Evolutionary conservation across 116 monocot genomes (phyloP).

Genomic region (Iris pallida): DNA sequence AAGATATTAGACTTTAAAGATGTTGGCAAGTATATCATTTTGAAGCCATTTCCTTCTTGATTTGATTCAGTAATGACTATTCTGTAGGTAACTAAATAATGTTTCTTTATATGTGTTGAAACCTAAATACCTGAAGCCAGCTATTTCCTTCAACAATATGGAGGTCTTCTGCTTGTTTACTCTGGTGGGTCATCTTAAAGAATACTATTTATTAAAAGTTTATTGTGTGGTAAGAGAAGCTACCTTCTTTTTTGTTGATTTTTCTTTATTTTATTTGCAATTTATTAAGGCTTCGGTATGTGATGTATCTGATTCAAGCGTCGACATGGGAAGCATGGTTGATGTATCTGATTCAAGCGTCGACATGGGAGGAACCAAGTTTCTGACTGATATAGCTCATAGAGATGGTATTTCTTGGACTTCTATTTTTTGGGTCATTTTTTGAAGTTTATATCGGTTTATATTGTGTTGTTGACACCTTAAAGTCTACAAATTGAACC

Average conservation of each 20-base stretch:
- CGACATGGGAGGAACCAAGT: slow-evolving; percentile 21
- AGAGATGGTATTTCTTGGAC: slow-evolving; percentile 21
- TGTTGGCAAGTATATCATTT: background rate
- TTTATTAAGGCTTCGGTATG: slow-evolving; percentile 12
- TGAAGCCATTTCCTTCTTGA: no score
- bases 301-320: no score
- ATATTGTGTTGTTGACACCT: no score
- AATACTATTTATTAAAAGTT: background rate
- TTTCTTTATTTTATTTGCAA: background rate
- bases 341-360: slow-evolving; percentile 31
- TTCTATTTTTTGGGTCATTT: background rate
- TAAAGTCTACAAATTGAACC: no score
- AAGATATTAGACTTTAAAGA: no score
- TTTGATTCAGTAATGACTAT: no score
- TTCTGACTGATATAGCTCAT: slow-evolving; percentile 16
- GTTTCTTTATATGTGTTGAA: background rate
- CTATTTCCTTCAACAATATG: background rate
- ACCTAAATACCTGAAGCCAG: no score
- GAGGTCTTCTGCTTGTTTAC: background rate
- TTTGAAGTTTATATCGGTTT: no score
- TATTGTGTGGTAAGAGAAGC: background rate
- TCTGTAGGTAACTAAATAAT: no score
- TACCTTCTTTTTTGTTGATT: background rate
- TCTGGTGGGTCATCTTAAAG: background rate
- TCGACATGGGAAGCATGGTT: slow-evolving; percentile 25